These are phyloP conservation scores for Colletotrichum sansevieriae DNA, from an alignment of 2,329 filamentous ascomycete species.

Conservation along the genomic window DNA sequence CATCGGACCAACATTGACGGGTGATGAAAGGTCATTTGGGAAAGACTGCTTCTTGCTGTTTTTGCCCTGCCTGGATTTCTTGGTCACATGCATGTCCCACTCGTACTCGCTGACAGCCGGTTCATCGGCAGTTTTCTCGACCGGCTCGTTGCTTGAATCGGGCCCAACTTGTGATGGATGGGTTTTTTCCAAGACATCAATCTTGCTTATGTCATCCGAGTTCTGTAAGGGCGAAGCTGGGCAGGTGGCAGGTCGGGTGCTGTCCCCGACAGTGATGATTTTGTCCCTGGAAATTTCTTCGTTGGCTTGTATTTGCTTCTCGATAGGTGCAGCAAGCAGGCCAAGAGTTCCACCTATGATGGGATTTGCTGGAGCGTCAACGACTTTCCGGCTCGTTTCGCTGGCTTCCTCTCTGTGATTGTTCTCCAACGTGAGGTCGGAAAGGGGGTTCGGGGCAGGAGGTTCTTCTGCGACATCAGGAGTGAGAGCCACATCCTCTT, in stretches of 20 bases:
- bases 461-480: background rate
- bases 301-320: too few relatives aligned
- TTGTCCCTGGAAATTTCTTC: too few relatives aligned
- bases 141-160: background rate
- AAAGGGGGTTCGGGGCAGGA: background rate
- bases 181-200: background rate
- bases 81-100: constrained; percentile 28
- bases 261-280: too few relatives aligned
- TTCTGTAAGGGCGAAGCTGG: background rate
- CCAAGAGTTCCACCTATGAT: too few relatives aligned
- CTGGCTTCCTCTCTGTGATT: too few relatives aligned
- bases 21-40: background rate
- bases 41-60: constrained; percentile 48
- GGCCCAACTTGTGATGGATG: background rate
- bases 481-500: background rate
- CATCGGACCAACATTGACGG: background rate
- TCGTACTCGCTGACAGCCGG: constrained; percentile 24
- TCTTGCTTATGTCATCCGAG: background rate
- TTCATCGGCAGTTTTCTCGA: background rate
- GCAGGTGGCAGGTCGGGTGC: too few relatives aligned
- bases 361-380: too few relatives aligned
- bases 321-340: too few relatives aligned
- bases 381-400: too few relatives aligned
- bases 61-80: constrained; percentile 45
- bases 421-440: background rate